A percentile compares a stretch with the other conserved stretches of the same genome.
phyloP scores from a whole-genome alignment of 2,329 filamentous ascomycete genomes.

The Sarocladium kiliense region DNA sequence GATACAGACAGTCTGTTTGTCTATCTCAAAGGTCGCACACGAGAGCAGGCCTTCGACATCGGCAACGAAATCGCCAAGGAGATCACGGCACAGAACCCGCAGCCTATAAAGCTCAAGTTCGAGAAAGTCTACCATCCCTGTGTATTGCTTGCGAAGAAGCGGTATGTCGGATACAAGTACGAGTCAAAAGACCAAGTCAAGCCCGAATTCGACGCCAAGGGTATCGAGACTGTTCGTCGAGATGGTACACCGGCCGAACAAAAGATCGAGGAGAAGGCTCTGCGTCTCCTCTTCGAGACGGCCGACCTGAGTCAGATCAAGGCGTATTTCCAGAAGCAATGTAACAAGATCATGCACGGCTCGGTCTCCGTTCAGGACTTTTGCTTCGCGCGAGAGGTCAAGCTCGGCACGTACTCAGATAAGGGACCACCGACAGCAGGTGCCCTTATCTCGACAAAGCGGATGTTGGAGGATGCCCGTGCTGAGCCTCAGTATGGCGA shows the following conservation, averaged over 20 bases:
- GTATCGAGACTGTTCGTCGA: conserved; percentile 92
- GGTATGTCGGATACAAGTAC: conserved; percentile 97
- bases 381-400: conserved; percentile 90
- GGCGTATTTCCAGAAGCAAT: conserved; percentile 82
- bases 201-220: conserved; percentile 95
- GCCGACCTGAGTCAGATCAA: conserved; percentile 87
- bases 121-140: conserved; percentile 98
- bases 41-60: conserved; percentile 84
- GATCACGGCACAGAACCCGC: conserved; percentile 84
- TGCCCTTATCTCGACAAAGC: conserved; percentile 78
- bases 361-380: conserved; percentile 90
- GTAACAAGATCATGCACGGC: conserved; percentile 86
- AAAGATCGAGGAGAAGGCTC: conserved; percentile 89
- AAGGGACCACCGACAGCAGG: conserved; percentile 77
- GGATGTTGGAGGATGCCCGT: conserved; percentile 81
- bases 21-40: conserved; percentile 79
- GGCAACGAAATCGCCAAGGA: conserved; percentile 86
- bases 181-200: conserved; percentile 68
- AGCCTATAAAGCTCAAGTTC: conserved; percentile 92
- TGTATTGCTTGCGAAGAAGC: conserved; percentile 90
- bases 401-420: conserved; percentile 76
- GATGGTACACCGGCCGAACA: conserved; percentile 95
- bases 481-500: conserved; percentile 93
- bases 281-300: conserved; percentile 86
- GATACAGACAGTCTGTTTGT: conserved; percentile 96